Base-by-base conservation (phyloP, 371 early-diverging fungal genomes). In the Batrachochytrium dendrobatidis region DNA sequence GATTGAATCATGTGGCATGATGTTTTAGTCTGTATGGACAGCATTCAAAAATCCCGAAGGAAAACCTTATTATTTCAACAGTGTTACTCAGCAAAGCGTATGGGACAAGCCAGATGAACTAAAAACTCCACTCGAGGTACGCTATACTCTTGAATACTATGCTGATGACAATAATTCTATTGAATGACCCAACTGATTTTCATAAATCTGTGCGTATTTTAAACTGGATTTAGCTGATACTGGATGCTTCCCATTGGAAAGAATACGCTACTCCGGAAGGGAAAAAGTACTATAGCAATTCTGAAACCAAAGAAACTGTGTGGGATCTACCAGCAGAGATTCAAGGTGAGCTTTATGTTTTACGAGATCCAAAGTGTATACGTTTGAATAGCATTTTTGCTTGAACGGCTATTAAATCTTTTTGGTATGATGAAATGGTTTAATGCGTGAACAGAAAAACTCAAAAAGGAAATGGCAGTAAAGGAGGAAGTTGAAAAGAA, bases 61-160 rank as follows among this genome's bases (percentile, higher is more conserved):
- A 0, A 62, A 61, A 35, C 46, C 46, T 4, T 72, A 95, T 72
- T 95, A 89, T 74, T 91, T 76, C 76, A 91, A 96, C 65, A 74
- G 78, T 26, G 62, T 70, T 15, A 92, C 95, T 18, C 83, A 85
- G 62, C 77, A 81, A 63, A 92, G 86, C 55, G 83, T 84, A 5
- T 96, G 95, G 95, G 92, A 95, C 61, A 94, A 94, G 69, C 97
- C 97, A 18, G 88, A 89, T 57, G 94, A 89, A 60, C 79, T 95
- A 15, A 86, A 90, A 68, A 85, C 91, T 2, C 82, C 84, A 22
- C 82, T 83, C 61, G 94, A 95, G 80, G 83, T 80, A 55, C 2
- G 58, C 6, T 17, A n/a, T n/a, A 7, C 10, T 26, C 35, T 8
- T 12, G 15, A 20, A 24, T 28, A 34, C 32, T n/a, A 28, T 25